Percentiles rank a stretch among this genome's conserved stretches.
Conservation (phyloP, 148 eudicot genomes). For the Vaccinium myrtillus region DNA sequence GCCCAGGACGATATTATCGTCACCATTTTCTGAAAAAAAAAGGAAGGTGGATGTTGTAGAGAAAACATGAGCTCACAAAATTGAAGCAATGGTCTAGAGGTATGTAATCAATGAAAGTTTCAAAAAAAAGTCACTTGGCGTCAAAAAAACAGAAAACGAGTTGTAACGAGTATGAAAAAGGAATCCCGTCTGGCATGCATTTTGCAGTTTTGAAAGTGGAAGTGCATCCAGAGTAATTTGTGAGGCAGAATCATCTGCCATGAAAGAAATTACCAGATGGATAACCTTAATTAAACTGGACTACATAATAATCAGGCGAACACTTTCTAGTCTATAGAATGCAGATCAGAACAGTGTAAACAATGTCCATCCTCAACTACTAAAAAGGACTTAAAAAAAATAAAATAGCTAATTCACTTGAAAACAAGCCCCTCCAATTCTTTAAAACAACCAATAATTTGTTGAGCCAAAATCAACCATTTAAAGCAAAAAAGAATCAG, state of each 20-base stretch:
- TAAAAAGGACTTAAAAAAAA: background rate
- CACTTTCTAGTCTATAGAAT: background rate
- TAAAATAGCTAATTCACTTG: background rate
- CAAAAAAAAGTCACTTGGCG: background rate
- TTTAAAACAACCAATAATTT: background rate
- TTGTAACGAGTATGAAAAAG: background rate
- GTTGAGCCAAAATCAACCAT: background rate
- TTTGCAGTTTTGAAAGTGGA: background rate
- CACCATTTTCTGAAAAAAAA: slow-evolving; percentile 53
- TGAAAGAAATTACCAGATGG: background rate
- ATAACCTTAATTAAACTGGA: background rate
- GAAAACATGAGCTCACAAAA: background rate
- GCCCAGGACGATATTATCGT: slow-evolving; percentile 79
- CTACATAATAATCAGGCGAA: background rate
- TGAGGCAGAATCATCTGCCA: background rate
- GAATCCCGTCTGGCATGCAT: background rate
- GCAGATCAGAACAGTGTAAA: background rate
- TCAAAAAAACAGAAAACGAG: background rate
- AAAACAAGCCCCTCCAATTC: background rate
- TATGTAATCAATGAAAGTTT: background rate
- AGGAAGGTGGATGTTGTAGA: slow-evolving; percentile 7
- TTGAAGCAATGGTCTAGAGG: background rate
- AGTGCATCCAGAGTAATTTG: background rate
- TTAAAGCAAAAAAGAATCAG: background rate
- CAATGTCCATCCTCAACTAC: background rate